Conservation (phyloP, 352 stramenopile species). For the Peronospora farinosa region DNA sequence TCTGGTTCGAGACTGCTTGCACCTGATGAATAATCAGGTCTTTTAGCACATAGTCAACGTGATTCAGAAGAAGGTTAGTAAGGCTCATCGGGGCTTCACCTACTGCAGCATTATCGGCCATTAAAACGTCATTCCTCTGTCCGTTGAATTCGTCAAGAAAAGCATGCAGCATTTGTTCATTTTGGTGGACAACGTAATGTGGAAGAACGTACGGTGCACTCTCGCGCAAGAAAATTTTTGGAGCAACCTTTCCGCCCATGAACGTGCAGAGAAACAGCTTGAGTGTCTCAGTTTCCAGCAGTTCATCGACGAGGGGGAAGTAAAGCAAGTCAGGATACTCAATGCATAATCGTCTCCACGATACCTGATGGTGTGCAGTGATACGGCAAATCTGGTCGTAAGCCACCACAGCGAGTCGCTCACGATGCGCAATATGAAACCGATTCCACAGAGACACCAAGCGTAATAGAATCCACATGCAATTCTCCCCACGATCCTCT, state of each 20-base stretch:
- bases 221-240: conserved; percentile 34
- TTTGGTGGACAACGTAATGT: conserved; percentile 55
- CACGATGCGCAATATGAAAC: conserved; percentile 24
- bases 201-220: conserved; percentile 55
- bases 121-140: conserved; percentile 17
- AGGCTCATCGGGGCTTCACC: conserved; percentile 26
- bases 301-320: conserved; percentile 46
- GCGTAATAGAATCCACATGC: conserved; percentile 46
- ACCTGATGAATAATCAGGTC: conserved; percentile 64
- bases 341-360: conserved; percentile 49
- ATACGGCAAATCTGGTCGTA: conserved; percentile 52
- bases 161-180: conserved; percentile 41
- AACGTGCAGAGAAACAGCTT: conserved; percentile 54
- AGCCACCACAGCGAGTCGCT: conserved; percentile 23
- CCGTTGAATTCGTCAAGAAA: conserved; percentile 39
- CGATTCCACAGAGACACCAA: conserved; percentile 50
- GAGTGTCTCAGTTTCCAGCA: conserved; percentile 37
- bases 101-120: conserved; percentile 18
- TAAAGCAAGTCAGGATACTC: conserved; percentile 54
- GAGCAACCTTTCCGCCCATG: conserved; percentile 38
- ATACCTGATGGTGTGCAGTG: conserved; percentile 33
- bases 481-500: conserved; percentile 33
- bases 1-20: conserved; percentile 41
- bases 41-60: conserved; percentile 53
- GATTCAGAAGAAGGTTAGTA: conserved; percentile 35